A percentile compares a stretch with the other conserved stretches of the same genome.
phyloP scores from a whole-genome alignment of 352 stramenopile species.

The Globisporangium orthogonon region DNA sequence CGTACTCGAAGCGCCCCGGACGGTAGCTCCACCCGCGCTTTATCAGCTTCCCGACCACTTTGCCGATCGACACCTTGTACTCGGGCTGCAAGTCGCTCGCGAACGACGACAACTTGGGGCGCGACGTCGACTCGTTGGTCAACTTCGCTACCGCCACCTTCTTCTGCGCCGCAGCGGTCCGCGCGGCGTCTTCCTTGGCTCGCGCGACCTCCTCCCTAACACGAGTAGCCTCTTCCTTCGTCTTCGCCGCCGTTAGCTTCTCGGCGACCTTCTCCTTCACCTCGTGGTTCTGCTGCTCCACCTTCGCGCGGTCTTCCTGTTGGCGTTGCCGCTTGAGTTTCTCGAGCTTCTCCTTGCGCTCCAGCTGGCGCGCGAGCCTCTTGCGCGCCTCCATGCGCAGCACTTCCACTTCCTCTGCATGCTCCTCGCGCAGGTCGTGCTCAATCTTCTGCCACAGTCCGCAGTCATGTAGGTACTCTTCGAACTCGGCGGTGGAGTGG shows the following conservation, averaged over 20 bases:
- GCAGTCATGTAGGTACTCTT: conserved; percentile 52
- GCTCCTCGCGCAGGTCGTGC: conserved; percentile 39
- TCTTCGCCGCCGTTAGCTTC: neutral
- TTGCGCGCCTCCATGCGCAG: conserved; percentile 35
- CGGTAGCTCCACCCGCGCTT: conserved; percentile 61
- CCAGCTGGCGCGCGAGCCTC: conserved; percentile 6
- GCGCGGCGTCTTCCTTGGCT: neutral
- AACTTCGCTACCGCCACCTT: neutral
- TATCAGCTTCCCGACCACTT: conserved; percentile 45
- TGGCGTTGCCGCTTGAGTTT: conserved; percentile 19
- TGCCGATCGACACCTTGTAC: conserved; percentile 49
- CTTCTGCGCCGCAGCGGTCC: neutral
- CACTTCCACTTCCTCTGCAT: conserved; percentile 41
- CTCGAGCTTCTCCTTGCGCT: conserved; percentile 14
- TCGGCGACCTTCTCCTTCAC: conserved; percentile 12
- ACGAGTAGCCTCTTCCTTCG: neutral
- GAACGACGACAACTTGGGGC: conserved; percentile 1
- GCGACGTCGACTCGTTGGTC: neutral
- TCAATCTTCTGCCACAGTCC: conserved; percentile 58
- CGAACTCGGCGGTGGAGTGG: conserved; percentile 45
- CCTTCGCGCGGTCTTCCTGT: neutral
- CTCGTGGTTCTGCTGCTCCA: neutral
- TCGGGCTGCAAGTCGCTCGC: conserved; percentile 6
- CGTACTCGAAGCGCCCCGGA: conserved; percentile 73
- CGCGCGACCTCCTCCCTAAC: neutral